phyloP scores from a whole-genome alignment of 352 stramenopile genomes.

The Phytophthora brassicae region DNA sequence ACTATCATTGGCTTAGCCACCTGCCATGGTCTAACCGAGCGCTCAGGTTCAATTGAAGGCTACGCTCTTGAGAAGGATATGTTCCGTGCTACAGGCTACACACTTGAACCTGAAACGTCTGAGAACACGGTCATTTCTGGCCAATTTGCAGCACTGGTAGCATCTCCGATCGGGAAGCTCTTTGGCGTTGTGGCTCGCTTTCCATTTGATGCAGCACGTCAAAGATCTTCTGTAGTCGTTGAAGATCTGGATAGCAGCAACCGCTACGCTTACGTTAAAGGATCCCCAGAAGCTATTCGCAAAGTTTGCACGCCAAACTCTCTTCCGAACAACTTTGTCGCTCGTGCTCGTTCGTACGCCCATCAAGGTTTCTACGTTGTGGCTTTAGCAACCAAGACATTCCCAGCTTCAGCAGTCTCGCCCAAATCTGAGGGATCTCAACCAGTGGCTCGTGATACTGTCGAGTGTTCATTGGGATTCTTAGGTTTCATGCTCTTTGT shows the following conservation, averaged over 20 bases:
- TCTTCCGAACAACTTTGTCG: slow-evolving; percentile 73
- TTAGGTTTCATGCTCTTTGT: slow-evolving; percentile 88
- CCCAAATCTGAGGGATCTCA: slow-evolving; percentile 40
- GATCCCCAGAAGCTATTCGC: slow-evolving; percentile 59
- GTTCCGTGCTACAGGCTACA: slow-evolving; percentile 68
- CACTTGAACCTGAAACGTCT: slow-evolving; percentile 47
- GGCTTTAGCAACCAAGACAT: slow-evolving; percentile 61
- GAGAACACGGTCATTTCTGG: slow-evolving; percentile 22
- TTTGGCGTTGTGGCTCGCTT: slow-evolving; percentile 75
- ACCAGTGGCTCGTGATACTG: slow-evolving; percentile 58
- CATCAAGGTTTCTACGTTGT: slow-evolving; percentile 87
- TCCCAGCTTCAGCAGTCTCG: slow-evolving; percentile 27
- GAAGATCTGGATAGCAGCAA: slow-evolving; percentile 67
- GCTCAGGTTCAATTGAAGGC: slow-evolving; percentile 50
- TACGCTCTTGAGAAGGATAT: slow-evolving; percentile 77
- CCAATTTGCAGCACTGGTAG: slow-evolving; percentile 62
- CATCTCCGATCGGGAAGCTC: slow-evolving; percentile 66
- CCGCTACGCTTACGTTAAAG: slow-evolving; percentile 70
- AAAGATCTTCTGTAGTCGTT: slow-evolving; percentile 71
- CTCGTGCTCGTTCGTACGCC: slow-evolving; percentile 56
- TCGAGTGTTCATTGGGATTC: slow-evolving; percentile 81
- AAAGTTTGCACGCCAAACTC: slow-evolving; percentile 65
- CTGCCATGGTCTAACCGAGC: slow-evolving; percentile 66
- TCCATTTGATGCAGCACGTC: slow-evolving; percentile 67
- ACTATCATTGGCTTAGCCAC: slow-evolving; percentile 65